These are phyloP conservation scores for Arthrobotrys pseudoclavata DNA, from an alignment of 2,329 filamentous ascomycete genomes.

Conservation along the genomic window DNA sequence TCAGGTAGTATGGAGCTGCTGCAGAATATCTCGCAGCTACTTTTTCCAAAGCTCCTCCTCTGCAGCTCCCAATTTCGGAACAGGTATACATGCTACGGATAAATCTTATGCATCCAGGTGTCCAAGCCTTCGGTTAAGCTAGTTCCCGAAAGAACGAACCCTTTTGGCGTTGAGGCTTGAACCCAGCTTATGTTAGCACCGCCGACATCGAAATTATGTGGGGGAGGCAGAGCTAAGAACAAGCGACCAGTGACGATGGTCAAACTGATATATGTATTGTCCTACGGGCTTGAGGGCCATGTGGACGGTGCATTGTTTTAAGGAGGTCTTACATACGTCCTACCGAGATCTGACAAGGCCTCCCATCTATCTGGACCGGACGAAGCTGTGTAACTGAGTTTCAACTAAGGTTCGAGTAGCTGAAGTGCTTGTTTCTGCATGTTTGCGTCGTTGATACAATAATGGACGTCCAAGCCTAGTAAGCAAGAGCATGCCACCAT, in stretches of 20 bases:
- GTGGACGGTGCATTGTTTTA: slow-evolving; percentile 60
- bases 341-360: slow-evolving; percentile 59
- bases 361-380: slow-evolving; percentile 46
- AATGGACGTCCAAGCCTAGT: slow-evolving; percentile 57
- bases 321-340: slow-evolving; percentile 60
- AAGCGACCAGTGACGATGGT: slow-evolving; percentile 20
- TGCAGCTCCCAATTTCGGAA: neutral
- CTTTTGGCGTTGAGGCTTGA: slow-evolving; percentile 56
- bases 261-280: slow-evolving; percentile 34
- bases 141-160: slow-evolving; percentile 37
- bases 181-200: slow-evolving; percentile 57
- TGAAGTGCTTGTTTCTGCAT: slow-evolving; percentile 37
- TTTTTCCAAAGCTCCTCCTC: slow-evolving; percentile 11
- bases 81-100: slow-evolving; percentile 42
- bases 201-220: slow-evolving; percentile 59
- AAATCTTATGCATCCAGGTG: slow-evolving; percentile 45
- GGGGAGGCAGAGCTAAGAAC: slow-evolving; percentile 55
- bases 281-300: slow-evolving; percentile 51
- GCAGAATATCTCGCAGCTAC: slow-evolving; percentile 36
- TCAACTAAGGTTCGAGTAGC: slow-evolving; percentile 14
- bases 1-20: neutral
- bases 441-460: slow-evolving; percentile 40
- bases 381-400: slow-evolving; percentile 54
- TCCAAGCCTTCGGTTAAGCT: slow-evolving; percentile 59
- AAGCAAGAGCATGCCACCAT: slow-evolving; percentile 44